Percentiles rank a stretch among this genome's conserved stretches.
Conservation (phyloP, 768 basidiomycete species). For the Russula emetica region DNA sequence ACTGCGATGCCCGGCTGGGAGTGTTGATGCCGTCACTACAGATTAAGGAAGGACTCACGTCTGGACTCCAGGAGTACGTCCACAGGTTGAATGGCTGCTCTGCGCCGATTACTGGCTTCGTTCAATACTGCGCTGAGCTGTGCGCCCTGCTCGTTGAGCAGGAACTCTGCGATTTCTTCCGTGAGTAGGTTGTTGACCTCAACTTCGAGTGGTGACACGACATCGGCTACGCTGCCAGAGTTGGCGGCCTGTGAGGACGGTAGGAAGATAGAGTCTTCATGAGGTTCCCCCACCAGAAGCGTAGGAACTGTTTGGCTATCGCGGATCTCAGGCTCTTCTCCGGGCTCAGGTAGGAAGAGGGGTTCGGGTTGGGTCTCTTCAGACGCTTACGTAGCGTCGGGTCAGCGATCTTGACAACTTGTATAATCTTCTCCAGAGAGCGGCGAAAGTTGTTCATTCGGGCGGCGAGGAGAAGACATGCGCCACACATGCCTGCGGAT, state of each 20-base stretch:
- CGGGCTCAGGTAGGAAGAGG: constrained; percentile 39
- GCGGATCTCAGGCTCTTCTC: constrained; percentile 17
- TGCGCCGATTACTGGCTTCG: constrained; percentile 60
- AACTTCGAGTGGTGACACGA: constrained; percentile 48
- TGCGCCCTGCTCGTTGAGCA: constrained; percentile 59
- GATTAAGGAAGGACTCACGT: neutral
- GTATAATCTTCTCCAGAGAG: constrained; percentile 92
- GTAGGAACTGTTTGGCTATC: constrained; percentile 3
- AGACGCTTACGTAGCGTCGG: constrained; percentile 88
- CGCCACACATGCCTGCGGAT: constrained; percentile 96
- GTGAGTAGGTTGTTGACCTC: constrained; percentile 58
- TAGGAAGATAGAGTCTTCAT: neutral
- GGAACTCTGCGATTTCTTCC: constrained; percentile 64
- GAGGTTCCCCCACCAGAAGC: constrained; percentile 14
- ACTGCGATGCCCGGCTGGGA: neutral
- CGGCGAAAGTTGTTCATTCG: constrained; percentile 98
- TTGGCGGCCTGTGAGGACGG: constrained; percentile 12
- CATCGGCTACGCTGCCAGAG: constrained; percentile 16
- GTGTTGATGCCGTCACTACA: neutral
- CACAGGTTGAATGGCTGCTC: constrained; percentile 43
- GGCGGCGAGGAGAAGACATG: constrained; percentile 89
- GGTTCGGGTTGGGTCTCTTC: constrained; percentile 54
- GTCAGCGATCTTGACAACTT: constrained; percentile 99
- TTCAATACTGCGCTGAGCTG: constrained; percentile 58
- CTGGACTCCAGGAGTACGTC: constrained; percentile 35